Evolutionary conservation across 345 rosid genomes (phyloP).

Genomic region (Salix brachista): DNA sequence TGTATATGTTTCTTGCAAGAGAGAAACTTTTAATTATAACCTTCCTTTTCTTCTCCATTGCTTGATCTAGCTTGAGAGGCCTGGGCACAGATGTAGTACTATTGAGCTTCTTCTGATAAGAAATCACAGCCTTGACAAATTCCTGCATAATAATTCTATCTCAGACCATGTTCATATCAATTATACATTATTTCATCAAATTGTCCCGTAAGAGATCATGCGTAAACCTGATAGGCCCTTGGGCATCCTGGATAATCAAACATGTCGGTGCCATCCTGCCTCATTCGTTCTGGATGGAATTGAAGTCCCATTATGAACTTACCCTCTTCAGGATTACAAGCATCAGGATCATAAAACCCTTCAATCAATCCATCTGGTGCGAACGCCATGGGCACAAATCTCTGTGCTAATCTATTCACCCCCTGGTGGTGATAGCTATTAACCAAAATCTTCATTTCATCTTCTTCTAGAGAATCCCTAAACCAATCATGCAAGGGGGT

Average conservation of each 20-base stretch:
- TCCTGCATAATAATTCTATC: slow-evolving; percentile 38
- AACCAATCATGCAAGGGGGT: slow-evolving; percentile 73
- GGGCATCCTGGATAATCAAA: slow-evolving; percentile 85
- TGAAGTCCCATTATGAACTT: slow-evolving; percentile 83
- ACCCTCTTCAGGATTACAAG: slow-evolving; percentile 67
- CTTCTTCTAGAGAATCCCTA: slow-evolving; percentile 49
- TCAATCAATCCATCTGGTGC: slow-evolving; percentile 82
- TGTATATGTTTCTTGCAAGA: slow-evolving; percentile 56
- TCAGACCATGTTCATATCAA: neutral
- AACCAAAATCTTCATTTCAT: slow-evolving; percentile 57
- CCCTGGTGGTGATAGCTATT: slow-evolving; percentile 95
- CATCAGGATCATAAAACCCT: slow-evolving; percentile 83
- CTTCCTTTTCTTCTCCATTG: slow-evolving; percentile 62
- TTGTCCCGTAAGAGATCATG: neutral
- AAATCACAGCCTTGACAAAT: slow-evolving; percentile 80
- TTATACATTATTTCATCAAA: neutral
- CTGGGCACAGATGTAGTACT: slow-evolving; percentile 38
- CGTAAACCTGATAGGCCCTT: slow-evolving; percentile 61
- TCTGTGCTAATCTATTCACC: slow-evolving; percentile 60
- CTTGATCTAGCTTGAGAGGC: slow-evolving; percentile 43
- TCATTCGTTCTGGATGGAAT: slow-evolving; percentile 88
- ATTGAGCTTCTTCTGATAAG: slow-evolving; percentile 73
- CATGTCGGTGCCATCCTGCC: slow-evolving; percentile 45
- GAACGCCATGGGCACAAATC: slow-evolving; percentile 78
- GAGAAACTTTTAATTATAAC: slow-evolving; percentile 63